phyloP scores from a whole-genome alignment of 106 monocot genomes.

The Xerophyta viscosa region DNA sequence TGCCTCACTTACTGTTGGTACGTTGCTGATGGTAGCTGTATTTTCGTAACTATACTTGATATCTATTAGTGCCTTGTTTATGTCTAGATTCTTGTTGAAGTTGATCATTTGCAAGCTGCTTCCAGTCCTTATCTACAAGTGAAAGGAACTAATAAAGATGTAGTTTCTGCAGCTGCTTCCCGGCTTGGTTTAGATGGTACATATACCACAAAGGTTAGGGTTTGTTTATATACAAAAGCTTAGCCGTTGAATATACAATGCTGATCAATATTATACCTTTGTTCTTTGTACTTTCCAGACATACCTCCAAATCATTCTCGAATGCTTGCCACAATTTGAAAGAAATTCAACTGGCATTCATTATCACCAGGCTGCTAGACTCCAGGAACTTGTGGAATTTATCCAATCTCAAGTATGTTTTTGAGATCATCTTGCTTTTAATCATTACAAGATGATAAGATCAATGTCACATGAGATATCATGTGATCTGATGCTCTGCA shows the following conservation, averaged over 20 bases:
- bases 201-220: slow-evolving; percentile 98
- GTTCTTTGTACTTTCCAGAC: slow-evolving; percentile 43
- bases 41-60: too few relatives aligned
- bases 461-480: too few relatives aligned
- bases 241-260: background rate
- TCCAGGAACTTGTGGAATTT: slow-evolving; percentile 81
- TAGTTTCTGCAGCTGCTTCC: slow-evolving; percentile 70
- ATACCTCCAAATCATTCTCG: slow-evolving; percentile 92
- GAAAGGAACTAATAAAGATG: slow-evolving; percentile 86
- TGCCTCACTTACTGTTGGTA: too few relatives aligned
- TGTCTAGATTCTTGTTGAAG: slow-evolving; percentile 88
- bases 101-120: slow-evolving; percentile 80
- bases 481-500: too few relatives aligned
- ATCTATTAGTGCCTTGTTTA: background rate
- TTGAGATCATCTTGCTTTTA: too few relatives aligned
- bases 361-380: slow-evolving; percentile 76
- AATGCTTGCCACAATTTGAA: slow-evolving; percentile 63
- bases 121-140: slow-evolving; percentile 82
- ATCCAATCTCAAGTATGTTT: slow-evolving; percentile 73
- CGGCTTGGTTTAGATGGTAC: slow-evolving; percentile 77
- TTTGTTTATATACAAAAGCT: too few relatives aligned
- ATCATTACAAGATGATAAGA: too few relatives aligned
- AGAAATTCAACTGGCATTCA: slow-evolving; percentile 67
- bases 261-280: background rate
- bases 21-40: too few relatives aligned